Conservation (phyloP, 495 filamentous ascomycete genomes). For the Pyronema domesticum region DNA sequence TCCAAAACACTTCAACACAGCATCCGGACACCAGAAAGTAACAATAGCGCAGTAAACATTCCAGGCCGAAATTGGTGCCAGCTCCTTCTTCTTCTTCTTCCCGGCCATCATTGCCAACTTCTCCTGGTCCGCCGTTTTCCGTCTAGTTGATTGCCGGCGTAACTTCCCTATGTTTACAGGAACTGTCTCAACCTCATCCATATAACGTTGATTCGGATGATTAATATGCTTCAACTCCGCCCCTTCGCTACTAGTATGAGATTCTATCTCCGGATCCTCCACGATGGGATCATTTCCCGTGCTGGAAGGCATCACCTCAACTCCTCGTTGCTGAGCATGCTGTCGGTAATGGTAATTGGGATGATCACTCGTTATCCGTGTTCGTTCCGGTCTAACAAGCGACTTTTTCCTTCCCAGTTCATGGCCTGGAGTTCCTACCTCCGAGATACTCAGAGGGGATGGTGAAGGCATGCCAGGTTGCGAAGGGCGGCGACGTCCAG, state of each 20-base stretch:
- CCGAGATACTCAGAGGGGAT: constrained; percentile 24
- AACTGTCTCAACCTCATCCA: constrained; percentile 8
- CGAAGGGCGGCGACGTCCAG: background rate
- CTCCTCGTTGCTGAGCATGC: constrained; percentile 60
- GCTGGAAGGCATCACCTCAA: constrained; percentile 71
- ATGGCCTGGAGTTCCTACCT: constrained; percentile 20
- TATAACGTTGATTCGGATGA: constrained; percentile 19
- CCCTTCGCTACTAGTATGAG: constrained; percentile 26
- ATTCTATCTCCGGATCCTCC: constrained; percentile 46
- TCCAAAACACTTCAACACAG: constrained; percentile 65
- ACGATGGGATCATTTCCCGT: constrained; percentile 79
- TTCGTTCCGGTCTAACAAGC: constrained; percentile 73
- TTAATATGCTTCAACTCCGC: constrained; percentile 36
- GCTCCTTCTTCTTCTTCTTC: constrained; percentile 46
- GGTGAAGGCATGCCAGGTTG: background rate
- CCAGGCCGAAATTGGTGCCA: constrained; percentile 78
- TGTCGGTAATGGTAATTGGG: constrained; percentile 90
- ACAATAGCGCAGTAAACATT: constrained; percentile 83
- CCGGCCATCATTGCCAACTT: constrained; percentile 30
- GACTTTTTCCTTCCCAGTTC: constrained; percentile 57
- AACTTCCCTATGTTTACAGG: constrained; percentile 25
- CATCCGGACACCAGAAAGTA: constrained; percentile 88
- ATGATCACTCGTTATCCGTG: constrained; percentile 60
- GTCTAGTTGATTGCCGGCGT: constrained; percentile 33
- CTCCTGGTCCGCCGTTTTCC: constrained; percentile 36